Evolutionary conservation across 2,329 filamentous ascomycete species (phyloP).

Genomic region (Neofusicoccum parvum): DNA sequence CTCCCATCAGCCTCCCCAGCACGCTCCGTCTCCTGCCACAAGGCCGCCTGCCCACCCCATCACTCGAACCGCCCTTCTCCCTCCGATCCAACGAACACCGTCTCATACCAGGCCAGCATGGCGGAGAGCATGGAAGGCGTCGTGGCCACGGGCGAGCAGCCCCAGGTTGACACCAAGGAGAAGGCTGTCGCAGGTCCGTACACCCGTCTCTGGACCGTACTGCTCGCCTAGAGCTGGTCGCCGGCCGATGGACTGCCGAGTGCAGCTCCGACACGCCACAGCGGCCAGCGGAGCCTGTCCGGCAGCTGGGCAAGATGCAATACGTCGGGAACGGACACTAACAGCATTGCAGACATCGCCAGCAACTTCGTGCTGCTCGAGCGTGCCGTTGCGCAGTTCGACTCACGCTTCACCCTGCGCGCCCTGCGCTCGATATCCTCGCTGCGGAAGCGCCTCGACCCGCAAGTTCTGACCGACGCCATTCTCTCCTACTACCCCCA

Average conservation of each 20-base stretch:
- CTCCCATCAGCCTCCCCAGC: constrained; percentile 13
- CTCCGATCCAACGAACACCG: constrained; percentile 22
- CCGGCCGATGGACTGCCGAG: not conserved
- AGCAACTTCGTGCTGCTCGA: constrained; percentile 90
- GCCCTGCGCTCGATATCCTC: constrained; percentile 94
- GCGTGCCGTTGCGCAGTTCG: constrained; percentile 88
- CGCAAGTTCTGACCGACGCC: constrained; percentile 77
- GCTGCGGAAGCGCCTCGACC: constrained; percentile 85
- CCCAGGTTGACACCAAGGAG: constrained; percentile 43
- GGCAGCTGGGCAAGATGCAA: not conserved
- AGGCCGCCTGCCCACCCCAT: not conserved
- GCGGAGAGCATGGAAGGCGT: constrained; percentile 55
- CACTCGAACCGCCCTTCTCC: constrained; percentile 11
- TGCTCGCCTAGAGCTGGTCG: not conserved
- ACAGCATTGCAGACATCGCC: constrained; percentile 75
- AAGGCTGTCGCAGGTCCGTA: constrained; percentile 43
- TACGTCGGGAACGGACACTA: not conserved
- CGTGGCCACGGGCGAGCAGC: constrained; percentile 42
- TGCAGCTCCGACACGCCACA: not conserved
- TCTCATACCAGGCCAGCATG: constrained; percentile 34
- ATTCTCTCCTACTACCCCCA: constrained; percentile 78
- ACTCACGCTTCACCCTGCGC: constrained; percentile 90
- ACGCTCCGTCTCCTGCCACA: not conserved
- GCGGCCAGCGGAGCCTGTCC: not conserved
- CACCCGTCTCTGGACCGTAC: not conserved